Evolutionary conservation across 1,139 yeast genomes (phyloP), one percentile per base, ranked within the genome.

Genomic region (Hyphopichia fennica): DNA sequence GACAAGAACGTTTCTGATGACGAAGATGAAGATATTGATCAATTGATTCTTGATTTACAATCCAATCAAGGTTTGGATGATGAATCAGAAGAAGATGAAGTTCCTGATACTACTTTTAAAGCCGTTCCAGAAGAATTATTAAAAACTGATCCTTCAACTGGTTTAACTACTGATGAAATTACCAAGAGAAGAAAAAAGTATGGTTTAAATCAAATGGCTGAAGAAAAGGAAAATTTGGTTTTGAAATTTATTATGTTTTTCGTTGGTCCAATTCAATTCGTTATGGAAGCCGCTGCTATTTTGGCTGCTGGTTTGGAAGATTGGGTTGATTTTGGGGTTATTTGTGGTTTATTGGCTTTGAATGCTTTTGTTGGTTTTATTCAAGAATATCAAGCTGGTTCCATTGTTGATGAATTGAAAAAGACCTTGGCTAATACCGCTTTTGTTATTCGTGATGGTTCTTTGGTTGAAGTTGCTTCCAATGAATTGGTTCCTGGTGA

Each of bases 291-390:
- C 66, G 98, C 98, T 62, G 97, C 97, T 60, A 81, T 90, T 51
- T 80, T 91, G 69, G 97, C 98, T 60, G 96, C 96, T 54, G 97
- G 97, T 86, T 81, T 91, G 63, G 95, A 89, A 75, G 97, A 90
- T 77, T 91, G 97, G 97, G 96, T 91, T 65, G 97, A 90, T 81
- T 90, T 90, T 78, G 97, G 97, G 82, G 97, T 91, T 69, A 90
- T 91, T 65, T 83, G 89, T 72, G 97, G 87, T 70, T 76, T 91
- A 61, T 79, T 91, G 58, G 62, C 85, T 69, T 82, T 91, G 69
- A 91, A 91, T 75, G 97, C 97, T 54, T 75, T 77, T 59, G 97
- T 91, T 67, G 98, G 98, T 81, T 91, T 90, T 83, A 78, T 89
- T 58, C 97, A 91, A 77, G 98, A 91, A 75, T 91, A 78, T 85